phyloP scores from a whole-genome alignment of 371 early-diverging fungal genomes.

The Mortierella sp. region DNA sequence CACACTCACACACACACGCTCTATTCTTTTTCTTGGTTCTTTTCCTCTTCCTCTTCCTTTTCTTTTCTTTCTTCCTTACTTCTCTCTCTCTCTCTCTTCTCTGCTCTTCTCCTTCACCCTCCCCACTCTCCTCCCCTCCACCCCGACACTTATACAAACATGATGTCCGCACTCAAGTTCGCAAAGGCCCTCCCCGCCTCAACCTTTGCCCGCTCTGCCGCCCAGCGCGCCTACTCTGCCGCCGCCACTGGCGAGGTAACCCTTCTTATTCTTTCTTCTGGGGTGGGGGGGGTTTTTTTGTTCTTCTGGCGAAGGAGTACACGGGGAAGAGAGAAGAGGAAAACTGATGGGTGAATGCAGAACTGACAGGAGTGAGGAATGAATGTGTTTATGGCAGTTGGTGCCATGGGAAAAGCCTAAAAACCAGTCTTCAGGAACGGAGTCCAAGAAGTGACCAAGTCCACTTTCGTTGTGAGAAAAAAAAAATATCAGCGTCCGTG shows the following conservation, averaged over 20 bases:
- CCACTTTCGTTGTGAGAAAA: not conserved
- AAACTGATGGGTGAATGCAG: not conserved
- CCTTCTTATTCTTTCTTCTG: not conserved
- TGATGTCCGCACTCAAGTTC: slow-evolving; percentile 48
- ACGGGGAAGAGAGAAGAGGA: not conserved
- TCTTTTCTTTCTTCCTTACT: slow-evolving; percentile 19
- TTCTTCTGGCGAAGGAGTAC: not conserved
- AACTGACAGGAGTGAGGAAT: not conserved
- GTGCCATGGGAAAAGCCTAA: not conserved
- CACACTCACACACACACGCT: not conserved
- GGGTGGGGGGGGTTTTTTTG: no score
- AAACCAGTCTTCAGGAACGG: not conserved
- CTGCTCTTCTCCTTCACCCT: slow-evolving; percentile 5
- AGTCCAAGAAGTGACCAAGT: not conserved
- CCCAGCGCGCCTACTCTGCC: slow-evolving; percentile 52
- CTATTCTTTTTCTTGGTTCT: not conserved
- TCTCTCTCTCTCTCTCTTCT: not conserved
- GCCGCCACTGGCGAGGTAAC: slow-evolving; percentile 54
- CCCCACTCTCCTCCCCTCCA: not conserved
- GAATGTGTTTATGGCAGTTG: not conserved
- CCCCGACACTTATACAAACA: slow-evolving; percentile 5
- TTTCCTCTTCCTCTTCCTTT: slow-evolving; percentile 4
- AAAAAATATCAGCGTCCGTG: not conserved
- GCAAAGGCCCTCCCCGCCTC: slow-evolving; percentile 42
- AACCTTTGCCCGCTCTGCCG: slow-evolving; percentile 36